Evolutionary conservation across 2,329 filamentous ascomycete species (phyloP).

Genomic region (Phyllosticta ampelicida): DNA sequence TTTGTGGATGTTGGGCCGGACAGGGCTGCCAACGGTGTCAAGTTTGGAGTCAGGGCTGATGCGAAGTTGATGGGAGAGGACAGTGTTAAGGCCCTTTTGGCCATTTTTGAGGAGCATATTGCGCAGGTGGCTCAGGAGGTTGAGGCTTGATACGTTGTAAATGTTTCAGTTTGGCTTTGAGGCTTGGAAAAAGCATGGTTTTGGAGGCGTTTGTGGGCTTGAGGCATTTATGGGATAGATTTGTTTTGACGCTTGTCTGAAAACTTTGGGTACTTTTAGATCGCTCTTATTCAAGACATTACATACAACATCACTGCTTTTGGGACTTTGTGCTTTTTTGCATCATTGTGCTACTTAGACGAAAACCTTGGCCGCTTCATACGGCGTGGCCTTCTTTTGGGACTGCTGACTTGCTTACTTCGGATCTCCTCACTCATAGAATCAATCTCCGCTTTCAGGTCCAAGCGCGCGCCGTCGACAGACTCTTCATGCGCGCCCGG

Average conservation of each 20-base stretch:
- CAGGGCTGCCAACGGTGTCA: neutral
- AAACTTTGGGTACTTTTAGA: no score
- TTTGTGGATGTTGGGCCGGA: slow-evolving; percentile 9
- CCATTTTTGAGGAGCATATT: slow-evolving; percentile 3
- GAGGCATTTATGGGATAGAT: neutral
- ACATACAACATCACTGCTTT: no score
- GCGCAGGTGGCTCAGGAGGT: slow-evolving; percentile 2
- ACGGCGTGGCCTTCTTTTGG: no score
- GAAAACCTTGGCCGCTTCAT: no score
- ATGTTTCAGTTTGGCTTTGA: neutral
- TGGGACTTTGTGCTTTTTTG: no score
- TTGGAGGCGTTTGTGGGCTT: neutral
- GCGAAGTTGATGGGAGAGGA: slow-evolving; percentile 6
- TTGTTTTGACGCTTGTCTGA: neutral
- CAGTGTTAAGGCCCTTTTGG: neutral
- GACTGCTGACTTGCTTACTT: no score
- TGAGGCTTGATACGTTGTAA: neutral
- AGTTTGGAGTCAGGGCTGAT: slow-evolving; percentile 6
- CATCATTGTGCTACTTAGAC: no score
- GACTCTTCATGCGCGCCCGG: no score
- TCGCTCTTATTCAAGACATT: no score
- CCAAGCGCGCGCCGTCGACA: no score
- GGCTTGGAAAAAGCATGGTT: neutral
- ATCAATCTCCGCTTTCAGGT: no score
- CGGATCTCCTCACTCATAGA: no score